A percentile compares a stretch with the other conserved stretches of the same genome.
These are phyloP conservation scores for Cephalotrichum gorgonifer DNA, from an alignment of 2,329 filamentous ascomycete species.

Conservation along the genomic window DNA sequence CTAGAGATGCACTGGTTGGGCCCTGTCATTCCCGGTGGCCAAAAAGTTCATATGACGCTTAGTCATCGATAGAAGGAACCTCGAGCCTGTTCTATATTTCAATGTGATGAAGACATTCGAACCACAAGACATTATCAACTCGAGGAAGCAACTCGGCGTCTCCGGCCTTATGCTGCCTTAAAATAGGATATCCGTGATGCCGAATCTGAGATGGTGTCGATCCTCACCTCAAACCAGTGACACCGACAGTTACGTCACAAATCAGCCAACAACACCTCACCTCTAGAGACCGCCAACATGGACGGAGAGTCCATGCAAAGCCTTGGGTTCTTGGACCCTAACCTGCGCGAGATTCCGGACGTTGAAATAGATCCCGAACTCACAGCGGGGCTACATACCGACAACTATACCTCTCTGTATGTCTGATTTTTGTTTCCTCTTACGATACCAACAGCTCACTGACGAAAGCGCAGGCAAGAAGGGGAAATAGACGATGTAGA, in stretches of 20 bases:
- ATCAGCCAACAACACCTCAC: background rate
- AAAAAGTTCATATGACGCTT: no score
- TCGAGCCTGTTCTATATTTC: no score
- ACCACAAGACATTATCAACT: no score
- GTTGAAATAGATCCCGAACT: background rate
- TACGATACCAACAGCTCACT: background rate
- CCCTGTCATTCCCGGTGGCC: no score
- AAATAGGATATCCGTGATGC: no score
- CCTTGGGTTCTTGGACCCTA: slow-evolving; percentile 1
- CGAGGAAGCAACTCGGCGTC: no score
- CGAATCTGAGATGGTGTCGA: background rate
- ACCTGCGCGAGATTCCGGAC: slow-evolving; percentile 1
- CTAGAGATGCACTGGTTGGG: no score
- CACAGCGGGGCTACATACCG: background rate
- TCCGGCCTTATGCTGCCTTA: background rate
- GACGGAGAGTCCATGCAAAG: background rate
- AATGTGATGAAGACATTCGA: no score
- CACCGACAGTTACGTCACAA: background rate
- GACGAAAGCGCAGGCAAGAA: slow-evolving; percentile 5
- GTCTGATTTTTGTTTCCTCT: background rate
- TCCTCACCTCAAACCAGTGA: background rate
- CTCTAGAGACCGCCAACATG: background rate
- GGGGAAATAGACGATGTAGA: slow-evolving; percentile 28
- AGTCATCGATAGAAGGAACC: no score
- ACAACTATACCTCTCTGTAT: slow-evolving; percentile 1